Evolutionary conservation across 1,284 basidiomycete genomes (phyloP), one percentile per base, ranked within the genome.

Genomic region (Puccinia brachypodii): DNA sequence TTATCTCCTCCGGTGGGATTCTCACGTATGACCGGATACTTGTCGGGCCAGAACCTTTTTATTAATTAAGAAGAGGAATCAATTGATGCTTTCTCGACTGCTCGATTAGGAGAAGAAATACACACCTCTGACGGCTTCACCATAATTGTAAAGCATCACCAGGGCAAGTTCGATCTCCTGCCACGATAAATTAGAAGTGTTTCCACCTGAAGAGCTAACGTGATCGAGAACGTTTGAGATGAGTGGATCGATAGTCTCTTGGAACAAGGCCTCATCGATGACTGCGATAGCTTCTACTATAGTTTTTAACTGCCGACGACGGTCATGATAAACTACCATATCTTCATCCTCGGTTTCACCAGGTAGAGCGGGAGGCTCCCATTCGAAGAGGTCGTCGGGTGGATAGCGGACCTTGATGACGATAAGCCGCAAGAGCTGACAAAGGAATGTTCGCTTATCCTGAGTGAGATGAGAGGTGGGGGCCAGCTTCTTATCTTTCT

Each of bases 141-240:
- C 96, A 85, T 95, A 99, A 47, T 96, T 93, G 86, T 92, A 98
- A 0, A 98, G 91, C 38, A 98, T 90, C 86, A 95, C 95, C 22
- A 98, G 88, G 0, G 94, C 95, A 28, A 99, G 89, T 87, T 99
- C 97, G 0, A 93, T 93, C 85, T 97, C 93, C 85, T 96, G 92
- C 98, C 98, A 99, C 73, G 92, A 90, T 28, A 97, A 85, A 84
- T 66, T 88, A 83, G 22, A 83, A 0, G 89, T 86, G 2, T 92
- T 91, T 82, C 83, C 72, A 0, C 78, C 82, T 42, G 87, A 90
- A 50, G 89, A 88, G 47, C 86, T 85, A 84, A 91, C 93, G 0
- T 91, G 89, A 11, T 90, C 89, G 44, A 96, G 89, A 0, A 93
- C 94, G 82, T 90, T 90, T 76, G 92, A 86, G 13, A 93, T 91